Conservation (phyloP, 2,329 filamentous ascomycete species). For the Parastagonospora avenae region DNA sequence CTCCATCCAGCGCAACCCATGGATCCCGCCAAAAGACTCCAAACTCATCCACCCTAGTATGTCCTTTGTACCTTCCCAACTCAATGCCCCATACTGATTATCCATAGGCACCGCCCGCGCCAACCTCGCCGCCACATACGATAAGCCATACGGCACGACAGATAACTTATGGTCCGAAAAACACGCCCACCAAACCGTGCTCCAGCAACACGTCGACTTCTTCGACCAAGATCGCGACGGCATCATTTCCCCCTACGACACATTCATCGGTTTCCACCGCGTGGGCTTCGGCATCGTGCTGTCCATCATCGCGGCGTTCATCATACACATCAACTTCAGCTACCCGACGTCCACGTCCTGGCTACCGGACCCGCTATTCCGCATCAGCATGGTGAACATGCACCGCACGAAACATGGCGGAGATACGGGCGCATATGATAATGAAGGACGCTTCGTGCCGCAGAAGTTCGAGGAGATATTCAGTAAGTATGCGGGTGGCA, state of each 20-base stretch:
- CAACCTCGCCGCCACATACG: constrained; percentile 48
- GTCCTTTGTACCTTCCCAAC: neutral
- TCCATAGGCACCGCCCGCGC: constrained; percentile 23
- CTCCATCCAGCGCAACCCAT: constrained; percentile 11
- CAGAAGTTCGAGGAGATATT: constrained; percentile 57
- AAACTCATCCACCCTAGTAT: constrained; percentile 13
- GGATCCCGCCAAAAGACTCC: constrained; percentile 8
- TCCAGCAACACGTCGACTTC: constrained; percentile 61
- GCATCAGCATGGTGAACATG: constrained; percentile 48
- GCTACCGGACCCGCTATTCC: constrained; percentile 54
- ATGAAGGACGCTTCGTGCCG: constrained; percentile 53
- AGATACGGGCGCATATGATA: constrained; percentile 51
- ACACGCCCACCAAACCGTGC: constrained; percentile 51
- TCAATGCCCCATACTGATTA: neutral
- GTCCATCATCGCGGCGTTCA: constrained; percentile 50
- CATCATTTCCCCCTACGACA: constrained; percentile 60
- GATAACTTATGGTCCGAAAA: constrained; percentile 45
- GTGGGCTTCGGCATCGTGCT: constrained; percentile 55
- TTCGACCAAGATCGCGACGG: constrained; percentile 59
- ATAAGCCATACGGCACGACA: constrained; percentile 50
- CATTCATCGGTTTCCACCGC: constrained; percentile 53
- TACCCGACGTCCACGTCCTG: constrained; percentile 53
- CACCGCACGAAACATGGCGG: constrained; percentile 53
- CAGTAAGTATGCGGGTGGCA: constrained; percentile 50
- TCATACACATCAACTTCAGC: constrained; percentile 58